phyloP scores from a whole-genome alignment of 208 protist species.

The Leishmania tarentolae region DNA sequence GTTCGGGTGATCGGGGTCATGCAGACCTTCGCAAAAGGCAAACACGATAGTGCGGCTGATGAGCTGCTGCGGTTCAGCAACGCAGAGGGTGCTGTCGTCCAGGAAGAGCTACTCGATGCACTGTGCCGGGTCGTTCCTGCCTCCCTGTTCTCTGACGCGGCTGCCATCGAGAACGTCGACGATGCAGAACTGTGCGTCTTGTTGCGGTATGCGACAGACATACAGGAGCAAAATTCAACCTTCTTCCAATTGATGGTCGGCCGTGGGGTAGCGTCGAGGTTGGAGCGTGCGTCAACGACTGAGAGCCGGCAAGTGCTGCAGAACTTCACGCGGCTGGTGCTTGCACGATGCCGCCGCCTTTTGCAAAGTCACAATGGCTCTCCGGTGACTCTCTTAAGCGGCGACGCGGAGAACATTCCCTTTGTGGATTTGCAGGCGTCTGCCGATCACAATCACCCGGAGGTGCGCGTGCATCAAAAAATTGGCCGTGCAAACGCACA shows the following conservation, averaged over 20 bases:
- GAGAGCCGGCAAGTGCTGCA: constrained; percentile 9
- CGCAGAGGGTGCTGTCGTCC: constrained; percentile 11
- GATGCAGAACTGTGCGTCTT: constrained; percentile 58
- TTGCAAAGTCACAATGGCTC: constrained; percentile 45
- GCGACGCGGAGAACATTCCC: constrained; percentile 71
- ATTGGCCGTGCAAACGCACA: constrained; percentile 73
- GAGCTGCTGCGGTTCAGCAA: constrained; percentile 6
- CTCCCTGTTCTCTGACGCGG: constrained; percentile 38
- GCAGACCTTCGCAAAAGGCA: neutral
- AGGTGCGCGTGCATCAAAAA: constrained; percentile 68
- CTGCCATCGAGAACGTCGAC: constrained; percentile 65
- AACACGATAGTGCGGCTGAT: neutral
- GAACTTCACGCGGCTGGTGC: constrained; percentile 45
- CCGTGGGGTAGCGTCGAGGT: too few relatives aligned
- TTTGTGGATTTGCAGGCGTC: constrained; percentile 69
- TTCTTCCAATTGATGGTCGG: constrained; percentile 35
- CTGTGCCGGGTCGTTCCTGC: constrained; percentile 43
- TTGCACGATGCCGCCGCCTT: constrained; percentile 65
- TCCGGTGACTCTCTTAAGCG: constrained; percentile 58
- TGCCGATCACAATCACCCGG: constrained; percentile 56
- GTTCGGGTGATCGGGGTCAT: constrained; percentile 59
- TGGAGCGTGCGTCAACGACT: neutral
- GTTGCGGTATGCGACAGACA: constrained; percentile 53
- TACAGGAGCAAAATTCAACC: constrained; percentile 54
- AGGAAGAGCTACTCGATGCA: constrained; percentile 27